Conservation (phyloP, 1,139 yeast genomes). For the Chernovozyma aurita region DNA sequence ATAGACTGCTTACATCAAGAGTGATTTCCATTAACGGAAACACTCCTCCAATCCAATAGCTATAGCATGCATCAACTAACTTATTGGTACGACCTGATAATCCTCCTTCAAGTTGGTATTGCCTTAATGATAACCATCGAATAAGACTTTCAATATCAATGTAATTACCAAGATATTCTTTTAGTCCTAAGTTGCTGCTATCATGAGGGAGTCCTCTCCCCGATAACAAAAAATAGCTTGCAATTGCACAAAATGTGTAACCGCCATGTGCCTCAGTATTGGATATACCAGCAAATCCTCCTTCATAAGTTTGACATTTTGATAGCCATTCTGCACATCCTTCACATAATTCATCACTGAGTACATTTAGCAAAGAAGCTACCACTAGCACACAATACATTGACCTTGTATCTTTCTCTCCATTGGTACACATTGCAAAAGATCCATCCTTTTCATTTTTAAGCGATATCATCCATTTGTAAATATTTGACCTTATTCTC, state of each 20-base stretch:
- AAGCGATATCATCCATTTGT: conserved; percentile 61
- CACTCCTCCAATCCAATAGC: conserved; percentile 91
- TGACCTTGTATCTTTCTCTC: conserved; percentile 86
- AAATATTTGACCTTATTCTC: conserved; percentile 32
- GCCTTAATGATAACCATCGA: conserved; percentile 71
- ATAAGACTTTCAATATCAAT: conserved; percentile 40
- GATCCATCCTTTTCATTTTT: conserved; percentile 66
- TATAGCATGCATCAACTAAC: conserved; percentile 93
- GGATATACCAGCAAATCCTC: conserved; percentile 87
- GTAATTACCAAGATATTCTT: conserved; percentile 13
- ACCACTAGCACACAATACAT: conserved; percentile 81
- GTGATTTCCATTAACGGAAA: conserved; percentile 60
- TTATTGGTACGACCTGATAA: conserved; percentile 88
- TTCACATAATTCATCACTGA: conserved; percentile 56
- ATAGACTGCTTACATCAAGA: conserved; percentile 26
- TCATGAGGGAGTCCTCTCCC: conserved; percentile 18
- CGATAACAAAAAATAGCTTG: conserved; percentile 53
- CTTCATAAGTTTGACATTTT: conserved; percentile 85
- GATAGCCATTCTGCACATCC: conserved; percentile 60
- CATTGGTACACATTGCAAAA: conserved; percentile 67
- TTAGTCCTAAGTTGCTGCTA: conserved; percentile 6
- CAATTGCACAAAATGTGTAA: conserved; percentile 85
- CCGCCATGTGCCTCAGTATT: conserved; percentile 96
- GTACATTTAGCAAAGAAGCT: conserved; percentile 60
- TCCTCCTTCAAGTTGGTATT: conserved; percentile 74